These are phyloP conservation scores for Penicillium verrucosum DNA, from an alignment of 2,329 filamentous ascomycete genomes.

Conservation along the genomic window DNA sequence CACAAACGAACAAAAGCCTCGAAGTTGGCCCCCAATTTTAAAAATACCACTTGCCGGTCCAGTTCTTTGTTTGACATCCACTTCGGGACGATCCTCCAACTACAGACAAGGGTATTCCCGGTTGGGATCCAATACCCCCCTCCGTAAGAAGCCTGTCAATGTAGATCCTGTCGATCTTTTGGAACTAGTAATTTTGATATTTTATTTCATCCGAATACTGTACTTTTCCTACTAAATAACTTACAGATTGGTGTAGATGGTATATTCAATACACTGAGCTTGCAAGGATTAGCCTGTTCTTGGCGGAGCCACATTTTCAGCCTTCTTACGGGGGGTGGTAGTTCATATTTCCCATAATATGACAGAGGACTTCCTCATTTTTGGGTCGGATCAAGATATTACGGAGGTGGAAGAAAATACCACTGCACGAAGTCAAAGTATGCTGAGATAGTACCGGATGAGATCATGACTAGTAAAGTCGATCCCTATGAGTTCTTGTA, in stretches of 20 bases:
- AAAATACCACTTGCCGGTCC: background rate
- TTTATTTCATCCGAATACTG: too few relatives aligned
- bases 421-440: background rate
- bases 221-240: too few relatives aligned
- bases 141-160: too few relatives aligned
- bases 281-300: too few relatives aligned
- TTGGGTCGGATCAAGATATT: background rate
- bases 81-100: background rate
- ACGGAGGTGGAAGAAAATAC: background rate
- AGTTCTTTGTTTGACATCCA: background rate
- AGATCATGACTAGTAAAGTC: background rate
- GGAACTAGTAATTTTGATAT: too few relatives aligned
- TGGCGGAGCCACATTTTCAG: too few relatives aligned
- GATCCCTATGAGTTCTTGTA: background rate
- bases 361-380: background rate
- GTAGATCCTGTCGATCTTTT: too few relatives aligned
- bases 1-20: background rate
- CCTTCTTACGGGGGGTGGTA: background rate
- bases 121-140: conserved; percentile 22
- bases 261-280: too few relatives aligned
- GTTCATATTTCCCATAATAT: background rate
- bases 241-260: too few relatives aligned
- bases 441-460: background rate
- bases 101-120: background rate
- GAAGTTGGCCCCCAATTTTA: background rate